These are phyloP conservation scores for Alnus glutinosa DNA, from an alignment of 306 rosid species.

Conservation along the genomic window DNA sequence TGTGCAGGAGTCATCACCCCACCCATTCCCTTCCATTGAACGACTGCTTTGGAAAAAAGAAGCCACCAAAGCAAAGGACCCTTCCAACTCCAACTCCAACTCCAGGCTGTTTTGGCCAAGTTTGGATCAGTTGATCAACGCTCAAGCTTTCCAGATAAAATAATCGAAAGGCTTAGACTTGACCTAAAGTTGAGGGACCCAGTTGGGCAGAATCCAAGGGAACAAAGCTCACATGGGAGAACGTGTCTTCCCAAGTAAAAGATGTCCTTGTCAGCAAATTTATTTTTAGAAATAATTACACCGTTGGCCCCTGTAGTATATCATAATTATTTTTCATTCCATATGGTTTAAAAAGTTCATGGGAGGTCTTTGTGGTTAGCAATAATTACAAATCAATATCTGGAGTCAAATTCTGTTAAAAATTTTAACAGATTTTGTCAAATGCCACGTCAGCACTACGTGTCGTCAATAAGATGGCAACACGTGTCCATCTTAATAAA, in stretches of 20 bases:
- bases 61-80: not conserved
- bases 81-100: not conserved
- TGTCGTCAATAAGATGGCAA: too few species aligned
- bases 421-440: too few species aligned
- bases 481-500: too few species aligned
- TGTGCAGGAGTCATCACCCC: not conserved
- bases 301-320: too few species aligned
- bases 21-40: not conserved
- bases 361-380: too few species aligned
- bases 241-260: slow-evolving; percentile 36
- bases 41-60: not conserved
- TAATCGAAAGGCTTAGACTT: not conserved
- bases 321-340: too few species aligned
- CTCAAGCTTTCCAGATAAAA: not conserved
- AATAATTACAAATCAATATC: too few species aligned
- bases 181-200: slow-evolving; percentile 28
- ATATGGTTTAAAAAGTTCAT: too few species aligned
- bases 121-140: not conserved
- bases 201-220: slow-evolving; percentile 24
- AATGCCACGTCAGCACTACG: too few species aligned
- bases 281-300: too few species aligned
- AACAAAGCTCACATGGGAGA: slow-evolving; percentile 67
- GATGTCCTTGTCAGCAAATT: slow-evolving; percentile 42
- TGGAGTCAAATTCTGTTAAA: too few species aligned
- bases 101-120: not conserved